phyloP scores from a whole-genome alignment of 495 filamentous ascomycete species.

The Usnea hakonensis region DNA sequence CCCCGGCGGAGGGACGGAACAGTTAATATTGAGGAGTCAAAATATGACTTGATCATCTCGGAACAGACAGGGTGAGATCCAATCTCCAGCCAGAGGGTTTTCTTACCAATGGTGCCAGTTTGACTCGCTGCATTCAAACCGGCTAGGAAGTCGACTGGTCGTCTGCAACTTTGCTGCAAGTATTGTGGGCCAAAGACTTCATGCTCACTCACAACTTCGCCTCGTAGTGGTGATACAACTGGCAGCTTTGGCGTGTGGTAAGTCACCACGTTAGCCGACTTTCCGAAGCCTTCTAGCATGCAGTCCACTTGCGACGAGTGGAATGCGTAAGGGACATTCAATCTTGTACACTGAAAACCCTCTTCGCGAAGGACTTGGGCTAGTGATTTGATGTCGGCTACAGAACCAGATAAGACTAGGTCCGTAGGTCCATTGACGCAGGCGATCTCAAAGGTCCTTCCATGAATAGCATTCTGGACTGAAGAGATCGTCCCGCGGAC shows the following conservation, averaged over 20 bases:
- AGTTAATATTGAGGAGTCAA: slow-evolving; percentile 48
- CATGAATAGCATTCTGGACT: slow-evolving; percentile 28
- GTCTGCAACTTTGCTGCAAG: slow-evolving; percentile 57
- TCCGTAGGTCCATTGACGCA: slow-evolving; percentile 42
- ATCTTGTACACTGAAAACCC: slow-evolving; percentile 43
- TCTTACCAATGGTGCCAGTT: slow-evolving; percentile 33
- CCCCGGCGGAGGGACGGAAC: slow-evolving; percentile 51
- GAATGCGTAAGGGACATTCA: slow-evolving; percentile 62
- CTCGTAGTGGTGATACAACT: slow-evolving; percentile 50
- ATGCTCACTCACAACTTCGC: slow-evolving; percentile 41
- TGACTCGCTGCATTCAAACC: slow-evolving; percentile 12
- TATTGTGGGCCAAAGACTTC: slow-evolving; percentile 52
- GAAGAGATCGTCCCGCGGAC: slow-evolving; percentile 25
- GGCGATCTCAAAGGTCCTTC: slow-evolving; percentile 36
- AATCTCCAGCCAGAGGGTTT: slow-evolving; percentile 40
- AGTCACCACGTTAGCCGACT: slow-evolving; percentile 34
- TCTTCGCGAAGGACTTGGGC: slow-evolving; percentile 36
- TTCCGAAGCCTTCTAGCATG: slow-evolving; percentile 53
- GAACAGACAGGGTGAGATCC: slow-evolving; percentile 58
- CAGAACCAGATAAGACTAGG: slow-evolving; percentile 35
- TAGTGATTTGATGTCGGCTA: slow-evolving; percentile 42
- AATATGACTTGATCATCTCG: slow-evolving; percentile 60
- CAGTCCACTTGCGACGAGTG: slow-evolving; percentile 61
- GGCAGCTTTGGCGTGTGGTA: slow-evolving; percentile 40
- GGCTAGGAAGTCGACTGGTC: slow-evolving; percentile 66